These are phyloP conservation scores for Leucogyrophana mollusca DNA, from an alignment of 768 basidiomycete species.

Conservation along the genomic window DNA sequence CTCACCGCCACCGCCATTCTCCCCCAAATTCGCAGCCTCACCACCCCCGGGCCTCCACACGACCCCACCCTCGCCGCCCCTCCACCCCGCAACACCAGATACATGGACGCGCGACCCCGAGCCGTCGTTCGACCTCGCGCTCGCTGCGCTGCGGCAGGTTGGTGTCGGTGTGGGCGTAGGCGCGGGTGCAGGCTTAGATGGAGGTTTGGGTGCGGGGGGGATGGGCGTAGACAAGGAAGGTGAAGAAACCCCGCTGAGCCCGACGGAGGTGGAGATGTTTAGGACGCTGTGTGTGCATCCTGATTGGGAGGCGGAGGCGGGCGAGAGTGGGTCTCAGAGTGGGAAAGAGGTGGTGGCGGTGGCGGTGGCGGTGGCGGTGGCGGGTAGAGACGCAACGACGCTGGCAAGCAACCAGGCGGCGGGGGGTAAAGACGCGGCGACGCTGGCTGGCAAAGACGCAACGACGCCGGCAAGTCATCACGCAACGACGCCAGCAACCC, in stretches of 20 bases:
- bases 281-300: conserved; percentile 58
- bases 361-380: no score
- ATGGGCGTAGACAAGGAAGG: conserved; percentile 4
- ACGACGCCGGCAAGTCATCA: no score
- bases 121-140: conserved; percentile 25
- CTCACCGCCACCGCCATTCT: conserved; percentile 1
- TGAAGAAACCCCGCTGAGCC: conserved; percentile 53
- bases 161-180: conserved; percentile 4
- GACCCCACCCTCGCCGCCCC: conserved; percentile 22
- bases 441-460: no score
- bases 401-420: no score
- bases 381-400: no score
- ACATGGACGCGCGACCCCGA: neutral
- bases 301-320: conserved; percentile 48
- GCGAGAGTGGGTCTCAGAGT: conserved; percentile 10
- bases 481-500: no score
- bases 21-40: conserved; percentile 1
- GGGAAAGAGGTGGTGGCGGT: conserved; percentile 12
- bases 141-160: conserved; percentile 25
- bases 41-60: conserved; percentile 14
- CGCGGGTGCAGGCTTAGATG: neutral
- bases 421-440: no score
- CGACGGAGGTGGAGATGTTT: conserved; percentile 72
- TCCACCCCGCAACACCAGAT: conserved; percentile 3
- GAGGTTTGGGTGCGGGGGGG: neutral